Evolutionary conservation across 345 rosid species (phyloP).

Genomic region (Citropsis articulata): DNA sequence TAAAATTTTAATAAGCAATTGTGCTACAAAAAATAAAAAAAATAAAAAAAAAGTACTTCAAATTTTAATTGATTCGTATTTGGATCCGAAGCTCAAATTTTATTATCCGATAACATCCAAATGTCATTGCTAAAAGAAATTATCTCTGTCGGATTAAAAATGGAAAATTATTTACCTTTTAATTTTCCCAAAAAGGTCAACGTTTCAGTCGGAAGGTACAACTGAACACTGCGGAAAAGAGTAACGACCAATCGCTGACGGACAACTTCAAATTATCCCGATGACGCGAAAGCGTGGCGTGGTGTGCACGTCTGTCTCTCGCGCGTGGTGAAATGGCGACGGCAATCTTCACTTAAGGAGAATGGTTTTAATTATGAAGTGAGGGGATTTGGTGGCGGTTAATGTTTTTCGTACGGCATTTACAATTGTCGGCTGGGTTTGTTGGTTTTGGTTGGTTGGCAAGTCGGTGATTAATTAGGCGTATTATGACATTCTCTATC

Average conservation of each 20-base stretch:
- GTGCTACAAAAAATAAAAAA: too few relatives aligned
- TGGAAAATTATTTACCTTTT: background rate
- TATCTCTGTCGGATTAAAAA: too few relatives aligned
- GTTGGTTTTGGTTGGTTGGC: constrained; percentile 36
- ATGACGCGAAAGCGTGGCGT: background rate
- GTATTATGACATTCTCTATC: background rate
- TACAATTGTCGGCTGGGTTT: constrained; percentile 34
- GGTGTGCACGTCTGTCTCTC: background rate
- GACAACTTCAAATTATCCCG: background rate
- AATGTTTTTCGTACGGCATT: constrained; percentile 14
- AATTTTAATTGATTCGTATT: too few relatives aligned
- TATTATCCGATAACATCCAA: too few relatives aligned
- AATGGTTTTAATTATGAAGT: constrained; percentile 2
- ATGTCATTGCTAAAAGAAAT: background rate
- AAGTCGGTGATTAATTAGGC: constrained; percentile 27
- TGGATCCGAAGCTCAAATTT: too few relatives aligned
- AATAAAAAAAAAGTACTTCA: too few relatives aligned
- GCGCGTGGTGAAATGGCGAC: background rate
- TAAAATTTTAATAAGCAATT: too few relatives aligned
- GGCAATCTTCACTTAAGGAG: background rate
- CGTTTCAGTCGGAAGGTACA: background rate
- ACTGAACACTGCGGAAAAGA: background rate
- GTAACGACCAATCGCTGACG: background rate
- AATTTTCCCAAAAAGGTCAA: background rate
- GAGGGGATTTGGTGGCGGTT: constrained; percentile 7